Percentiles rank a stretch among this genome's conserved stretches.
Evolutionary conservation across 306 rosid genomes (phyloP).

Genomic region (Cicer judaicum): DNA sequence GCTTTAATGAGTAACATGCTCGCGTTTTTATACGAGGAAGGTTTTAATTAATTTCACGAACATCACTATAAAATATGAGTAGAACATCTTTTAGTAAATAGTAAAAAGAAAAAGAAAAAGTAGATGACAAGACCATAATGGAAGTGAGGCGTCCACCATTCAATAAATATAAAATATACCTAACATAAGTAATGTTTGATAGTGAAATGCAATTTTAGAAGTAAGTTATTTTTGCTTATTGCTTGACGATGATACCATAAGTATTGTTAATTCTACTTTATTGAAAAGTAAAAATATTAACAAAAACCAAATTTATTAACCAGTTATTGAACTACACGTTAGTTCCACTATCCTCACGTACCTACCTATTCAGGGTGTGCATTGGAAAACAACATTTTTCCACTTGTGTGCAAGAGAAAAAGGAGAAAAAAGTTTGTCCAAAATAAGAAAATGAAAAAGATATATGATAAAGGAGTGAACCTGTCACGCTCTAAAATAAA

Average conservation of each 20-base stretch:
- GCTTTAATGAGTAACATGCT: background rate
- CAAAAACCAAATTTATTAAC: constrained; percentile 28
- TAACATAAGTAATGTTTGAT: background rate
- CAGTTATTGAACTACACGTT: background rate
- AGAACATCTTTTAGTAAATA: background rate
- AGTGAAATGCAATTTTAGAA: constrained; percentile 29
- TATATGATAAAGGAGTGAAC: constrained; percentile 22
- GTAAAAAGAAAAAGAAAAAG: background rate
- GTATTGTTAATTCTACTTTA: constrained; percentile 1
- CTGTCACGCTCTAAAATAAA: constrained; percentile 8
- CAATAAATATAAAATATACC: too few species aligned
- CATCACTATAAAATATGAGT: background rate
- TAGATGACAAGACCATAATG: constrained; percentile 6
- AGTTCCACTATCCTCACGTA: constrained; percentile 30
- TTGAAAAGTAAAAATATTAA: background rate
- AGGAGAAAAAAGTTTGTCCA: background rate
- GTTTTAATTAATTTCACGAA: background rate
- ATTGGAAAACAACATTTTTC: constrained; percentile 34
- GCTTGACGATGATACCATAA: constrained; percentile 3
- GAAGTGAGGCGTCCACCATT: constrained; percentile 40
- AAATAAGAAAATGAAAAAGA: constrained; percentile 23
- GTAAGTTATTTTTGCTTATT: background rate
- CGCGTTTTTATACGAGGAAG: background rate
- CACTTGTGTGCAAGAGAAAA: constrained; percentile 40
- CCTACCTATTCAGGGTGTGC: constrained; percentile 13